phyloP scores from a whole-genome alignment of 1,284 basidiomycete genomes.

The Leccinum griseonigrum region DNA sequence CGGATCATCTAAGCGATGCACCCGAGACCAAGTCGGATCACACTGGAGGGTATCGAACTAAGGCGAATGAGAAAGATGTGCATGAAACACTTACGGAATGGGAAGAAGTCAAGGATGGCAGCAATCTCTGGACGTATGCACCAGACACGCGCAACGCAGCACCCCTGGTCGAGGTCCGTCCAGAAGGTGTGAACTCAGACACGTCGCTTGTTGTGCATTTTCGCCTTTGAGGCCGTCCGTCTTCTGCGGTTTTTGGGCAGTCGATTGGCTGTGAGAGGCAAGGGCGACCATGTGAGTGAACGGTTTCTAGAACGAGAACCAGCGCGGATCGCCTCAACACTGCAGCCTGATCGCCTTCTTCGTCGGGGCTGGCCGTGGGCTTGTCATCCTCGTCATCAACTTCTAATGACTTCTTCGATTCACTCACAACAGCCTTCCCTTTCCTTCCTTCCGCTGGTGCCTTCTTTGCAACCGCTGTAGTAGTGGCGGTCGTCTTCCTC shows the following conservation, averaged over 20 bases:
- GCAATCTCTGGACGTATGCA: too few relatives aligned
- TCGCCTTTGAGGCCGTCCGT: slow-evolving; percentile 43
- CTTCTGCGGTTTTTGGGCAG: slow-evolving; percentile 45
- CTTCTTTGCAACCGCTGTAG: slow-evolving; percentile 43
- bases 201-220: slow-evolving; percentile 44
- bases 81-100: too few relatives aligned
- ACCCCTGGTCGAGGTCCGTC: slow-evolving; percentile 49
- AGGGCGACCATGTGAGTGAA: neutral
- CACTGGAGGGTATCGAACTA: too few relatives aligned
- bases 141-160: slow-evolving; percentile 46
- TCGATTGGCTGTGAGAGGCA: slow-evolving; percentile 15
- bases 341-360: slow-evolving; percentile 64
- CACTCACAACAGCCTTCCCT: slow-evolving; percentile 38
- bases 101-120: too few relatives aligned
- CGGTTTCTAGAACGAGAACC: neutral
- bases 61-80: too few relatives aligned
- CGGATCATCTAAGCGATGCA: too few relatives aligned
- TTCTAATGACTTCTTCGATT: slow-evolving; percentile 52
- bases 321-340: slow-evolving; percentile 50
- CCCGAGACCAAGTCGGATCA: too few relatives aligned
- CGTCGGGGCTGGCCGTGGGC: slow-evolving; percentile 34
- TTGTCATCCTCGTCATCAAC: slow-evolving; percentile 55
- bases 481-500: slow-evolving; percentile 33
- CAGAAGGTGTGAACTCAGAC: slow-evolving; percentile 54
- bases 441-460: slow-evolving; percentile 39